Base-by-base conservation (phyloP, 2,329 filamentous ascomycete species). In the Cladophialophora yegresii region DNA sequence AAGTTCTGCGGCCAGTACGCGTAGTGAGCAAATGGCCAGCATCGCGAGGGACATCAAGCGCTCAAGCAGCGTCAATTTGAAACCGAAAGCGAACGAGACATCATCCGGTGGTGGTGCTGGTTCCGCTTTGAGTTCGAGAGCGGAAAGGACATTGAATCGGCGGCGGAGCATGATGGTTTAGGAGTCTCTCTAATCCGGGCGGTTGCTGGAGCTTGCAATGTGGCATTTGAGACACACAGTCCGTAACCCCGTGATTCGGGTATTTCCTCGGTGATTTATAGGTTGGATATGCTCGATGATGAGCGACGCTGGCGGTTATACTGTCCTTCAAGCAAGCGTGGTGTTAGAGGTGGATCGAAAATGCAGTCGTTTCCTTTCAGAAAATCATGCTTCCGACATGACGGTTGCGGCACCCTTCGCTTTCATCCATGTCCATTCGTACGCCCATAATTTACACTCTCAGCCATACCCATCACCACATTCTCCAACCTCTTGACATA, bases 401-500 rank as follows among this genome's bases (percentile, higher is more conserved):
- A 47, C 23, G 32, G 28, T 36, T 50, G 7, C 9, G 32, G 54
- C 16, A 32, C 63, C 20, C 28, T 13, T 22, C 10, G 22, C 47
- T 20, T 26, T 59, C 57, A 59, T 59, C 33, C 32, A 26, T 65
- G 61, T 26, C 58, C 58, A 33, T 69, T 65, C 40, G 40, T 32
- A 8, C 50, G 28, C 6, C 30, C 54, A 47, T 63, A 64, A 51
- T 68, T 56, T n/a, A 71, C 60, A 55, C 69, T 71, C 55, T 62
- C 61, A 13, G 70, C 54, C 67, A 71, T 70, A 1, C 69, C 70
- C 47, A 69, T 47, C 12, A 71, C 56, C 10, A 82, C 76, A 49
- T 70, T 72, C 66, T 82, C 80, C 64, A 82, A 69, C 63, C 72
- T 73, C 58, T 71, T 75, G 62, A 78, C 73, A 67, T 79, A 71